phyloP scores from a whole-genome alignment of 164 flowering plant species.

The Vitis labrusca region DNA sequence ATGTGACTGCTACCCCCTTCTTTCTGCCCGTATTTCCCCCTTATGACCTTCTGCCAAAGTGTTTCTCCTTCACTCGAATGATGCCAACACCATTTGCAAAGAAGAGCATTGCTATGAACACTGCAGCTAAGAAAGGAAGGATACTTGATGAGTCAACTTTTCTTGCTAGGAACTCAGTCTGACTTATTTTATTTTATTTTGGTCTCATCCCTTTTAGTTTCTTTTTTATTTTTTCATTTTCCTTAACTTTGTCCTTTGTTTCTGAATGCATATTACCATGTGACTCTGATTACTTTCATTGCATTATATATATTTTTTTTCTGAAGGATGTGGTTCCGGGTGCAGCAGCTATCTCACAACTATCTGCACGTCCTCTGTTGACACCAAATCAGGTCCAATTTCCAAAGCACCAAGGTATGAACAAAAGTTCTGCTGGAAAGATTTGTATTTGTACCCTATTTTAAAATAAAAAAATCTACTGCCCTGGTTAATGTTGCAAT shows the following conservation, averaged over 20 bases:
- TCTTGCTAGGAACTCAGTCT: background rate
- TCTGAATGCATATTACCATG: background rate
- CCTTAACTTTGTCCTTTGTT: background rate
- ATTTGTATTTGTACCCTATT: too few relatives aligned
- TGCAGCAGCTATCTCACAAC: slow-evolving; percentile 43
- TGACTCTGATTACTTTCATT: background rate
- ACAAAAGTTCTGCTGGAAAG: background rate
- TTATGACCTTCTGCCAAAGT: too few relatives aligned
- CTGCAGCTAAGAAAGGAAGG: background rate
- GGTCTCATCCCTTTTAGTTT: background rate
- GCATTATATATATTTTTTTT: slow-evolving; percentile 4
- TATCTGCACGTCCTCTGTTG: slow-evolving; percentile 40
- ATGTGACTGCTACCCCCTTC: too few relatives aligned
- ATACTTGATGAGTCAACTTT: background rate
- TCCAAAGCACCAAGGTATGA: slow-evolving; percentile 75
- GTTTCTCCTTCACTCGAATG: too few relatives aligned
- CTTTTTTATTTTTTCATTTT: background rate
- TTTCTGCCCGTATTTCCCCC: too few relatives aligned
- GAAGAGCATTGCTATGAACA: too few relatives aligned
- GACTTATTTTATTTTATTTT: background rate
- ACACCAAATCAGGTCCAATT: slow-evolving; percentile 43
- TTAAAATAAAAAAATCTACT: too few relatives aligned
- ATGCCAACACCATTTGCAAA: too few relatives aligned
- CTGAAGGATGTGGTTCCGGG: slow-evolving; percentile 53
- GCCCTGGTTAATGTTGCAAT: too few relatives aligned